Conservation (phyloP, 805 yeast species). For the Yamadazyma endophytica region DNA sequence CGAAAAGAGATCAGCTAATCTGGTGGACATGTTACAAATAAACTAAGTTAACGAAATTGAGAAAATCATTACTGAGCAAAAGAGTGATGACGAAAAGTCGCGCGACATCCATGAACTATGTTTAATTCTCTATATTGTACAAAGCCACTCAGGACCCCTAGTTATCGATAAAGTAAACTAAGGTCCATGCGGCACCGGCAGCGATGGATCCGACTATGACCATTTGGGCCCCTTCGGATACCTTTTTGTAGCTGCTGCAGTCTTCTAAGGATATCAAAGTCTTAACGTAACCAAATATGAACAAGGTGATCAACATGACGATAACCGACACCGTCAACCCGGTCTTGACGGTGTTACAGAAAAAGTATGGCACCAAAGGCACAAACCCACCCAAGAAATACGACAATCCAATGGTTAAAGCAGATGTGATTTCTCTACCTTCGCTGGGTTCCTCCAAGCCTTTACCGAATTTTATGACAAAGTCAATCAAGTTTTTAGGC, state of each 20-base stretch:
- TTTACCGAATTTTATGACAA: conserved; percentile 80
- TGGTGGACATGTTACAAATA: conserved; percentile 24
- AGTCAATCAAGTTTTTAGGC: conserved; percentile 79
- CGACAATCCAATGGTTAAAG: conserved; percentile 83
- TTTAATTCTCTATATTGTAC: too few species aligned
- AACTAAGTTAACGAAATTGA: too few species aligned
- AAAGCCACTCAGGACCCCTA: too few species aligned
- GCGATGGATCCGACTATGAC: conserved; percentile 94
- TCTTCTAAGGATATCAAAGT: conserved; percentile 78
- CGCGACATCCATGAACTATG: too few species aligned
- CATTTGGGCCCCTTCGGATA: conserved; percentile 86
- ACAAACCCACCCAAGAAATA: conserved; percentile 91
- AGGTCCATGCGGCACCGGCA: conserved; percentile 94
- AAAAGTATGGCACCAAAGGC: conserved; percentile 89
- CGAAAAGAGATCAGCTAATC: conserved; percentile 33
- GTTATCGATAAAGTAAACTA: conserved; percentile 69
- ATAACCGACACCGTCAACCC: conserved; percentile 74
- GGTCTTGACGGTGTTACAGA: conserved; percentile 65
- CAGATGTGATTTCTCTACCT: conserved; percentile 83
- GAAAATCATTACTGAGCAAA: too few species aligned
- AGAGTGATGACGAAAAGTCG: too few species aligned
- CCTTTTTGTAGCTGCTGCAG: conserved; percentile 54
- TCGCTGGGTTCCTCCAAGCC: conserved; percentile 96
- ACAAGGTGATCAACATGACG: conserved; percentile 81
- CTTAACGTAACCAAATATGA: conserved; percentile 82